These are phyloP conservation scores for cucumber (Cucumis sativus) DNA, from an alignment of 306 rosid genomes.

Conservation along the genomic window DNA sequence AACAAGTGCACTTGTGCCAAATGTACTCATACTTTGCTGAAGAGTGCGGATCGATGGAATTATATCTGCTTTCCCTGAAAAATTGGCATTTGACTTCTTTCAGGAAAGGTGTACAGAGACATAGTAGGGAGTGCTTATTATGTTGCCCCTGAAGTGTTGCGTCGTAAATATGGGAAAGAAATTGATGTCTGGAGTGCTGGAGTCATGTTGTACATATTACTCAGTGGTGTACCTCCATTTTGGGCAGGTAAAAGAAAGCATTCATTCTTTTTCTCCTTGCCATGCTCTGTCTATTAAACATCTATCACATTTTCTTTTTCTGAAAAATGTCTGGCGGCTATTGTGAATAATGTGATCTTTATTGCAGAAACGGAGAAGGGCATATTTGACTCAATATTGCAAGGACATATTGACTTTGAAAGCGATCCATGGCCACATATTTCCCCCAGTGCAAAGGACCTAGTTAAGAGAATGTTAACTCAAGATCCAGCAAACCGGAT, in stretches of 20 bases:
- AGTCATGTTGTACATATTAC: constrained; percentile 51
- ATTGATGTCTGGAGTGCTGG: constrained; percentile 67
- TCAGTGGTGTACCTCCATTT: constrained; percentile 63
- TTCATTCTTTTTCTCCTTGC: neutral
- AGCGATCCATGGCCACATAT: constrained; percentile 77
- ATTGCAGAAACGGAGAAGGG: constrained; percentile 72
- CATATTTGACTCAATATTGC: constrained; percentile 70
- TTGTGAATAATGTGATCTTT: constrained; percentile 5
- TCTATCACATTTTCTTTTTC: neutral
- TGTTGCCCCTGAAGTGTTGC: constrained; percentile 61
- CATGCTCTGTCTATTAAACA: neutral
- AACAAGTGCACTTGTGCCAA: neutral
- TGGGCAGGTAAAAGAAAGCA: constrained; percentile 60
- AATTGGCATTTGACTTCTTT: neutral
- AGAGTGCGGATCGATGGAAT: neutral
- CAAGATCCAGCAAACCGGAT: constrained; percentile 74
- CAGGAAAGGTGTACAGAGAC: constrained; percentile 49
- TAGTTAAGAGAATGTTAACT: constrained; percentile 57
- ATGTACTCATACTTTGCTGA: neutral
- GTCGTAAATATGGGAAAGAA: constrained; percentile 56
- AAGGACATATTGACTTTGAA: constrained; percentile 67
- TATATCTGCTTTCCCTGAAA: neutral
- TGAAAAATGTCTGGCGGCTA: neutral
- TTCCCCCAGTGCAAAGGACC: constrained; percentile 78
- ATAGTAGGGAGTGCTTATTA: constrained; percentile 65